Evolutionary conservation across 495 filamentous ascomycete species (phyloP).

Genomic region (Jackrogersella minutella): DNA sequence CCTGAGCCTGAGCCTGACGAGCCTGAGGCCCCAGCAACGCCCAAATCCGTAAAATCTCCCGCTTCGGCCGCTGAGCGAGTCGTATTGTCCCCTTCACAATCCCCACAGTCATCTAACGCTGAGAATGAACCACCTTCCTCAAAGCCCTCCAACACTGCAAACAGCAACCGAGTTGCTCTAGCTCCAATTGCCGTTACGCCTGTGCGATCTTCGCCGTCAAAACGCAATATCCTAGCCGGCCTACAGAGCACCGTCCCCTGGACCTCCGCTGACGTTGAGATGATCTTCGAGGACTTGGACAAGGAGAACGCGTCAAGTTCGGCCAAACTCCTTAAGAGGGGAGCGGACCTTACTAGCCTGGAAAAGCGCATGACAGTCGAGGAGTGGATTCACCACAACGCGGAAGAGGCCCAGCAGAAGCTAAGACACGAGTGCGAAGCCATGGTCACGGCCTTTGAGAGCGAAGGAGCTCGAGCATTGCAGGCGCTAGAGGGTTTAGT

Average conservation of each 20-base stretch:
- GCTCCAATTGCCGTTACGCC: slow-evolving; percentile 67
- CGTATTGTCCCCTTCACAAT: slow-evolving; percentile 62
- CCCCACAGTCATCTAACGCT: slow-evolving; percentile 80
- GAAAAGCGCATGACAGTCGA: slow-evolving; percentile 93
- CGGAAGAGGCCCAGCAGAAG: slow-evolving; percentile 77
- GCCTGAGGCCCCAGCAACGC: slow-evolving; percentile 47
- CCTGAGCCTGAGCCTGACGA: slow-evolving; percentile 8
- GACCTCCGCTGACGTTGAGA: slow-evolving; percentile 76
- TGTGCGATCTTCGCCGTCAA: slow-evolving; percentile 65
- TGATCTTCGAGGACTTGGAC: slow-evolving; percentile 64
- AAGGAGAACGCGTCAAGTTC: slow-evolving; percentile 55
- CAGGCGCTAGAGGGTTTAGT: slow-evolving; percentile 75
- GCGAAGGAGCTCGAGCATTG: slow-evolving; percentile 80
- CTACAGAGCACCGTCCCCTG: slow-evolving; percentile 72
- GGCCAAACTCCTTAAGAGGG: slow-evolving; percentile 56
- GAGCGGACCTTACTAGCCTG: slow-evolving; percentile 68
- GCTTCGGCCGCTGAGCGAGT: slow-evolving; percentile 50
- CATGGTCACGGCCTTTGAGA: slow-evolving; percentile 81
- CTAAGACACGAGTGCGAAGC: slow-evolving; percentile 82
- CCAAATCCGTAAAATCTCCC: slow-evolving; percentile 39
- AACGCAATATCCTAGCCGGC: slow-evolving; percentile 64
- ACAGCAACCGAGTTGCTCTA: slow-evolving; percentile 47
- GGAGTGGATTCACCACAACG: slow-evolving; percentile 88
- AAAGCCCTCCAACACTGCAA: slow-evolving; percentile 53
- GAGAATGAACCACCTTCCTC: slow-evolving; percentile 79